Conservation (phyloP, 2,329 filamentous ascomycete genomes). For the Fusarium bulbicola region DNA sequence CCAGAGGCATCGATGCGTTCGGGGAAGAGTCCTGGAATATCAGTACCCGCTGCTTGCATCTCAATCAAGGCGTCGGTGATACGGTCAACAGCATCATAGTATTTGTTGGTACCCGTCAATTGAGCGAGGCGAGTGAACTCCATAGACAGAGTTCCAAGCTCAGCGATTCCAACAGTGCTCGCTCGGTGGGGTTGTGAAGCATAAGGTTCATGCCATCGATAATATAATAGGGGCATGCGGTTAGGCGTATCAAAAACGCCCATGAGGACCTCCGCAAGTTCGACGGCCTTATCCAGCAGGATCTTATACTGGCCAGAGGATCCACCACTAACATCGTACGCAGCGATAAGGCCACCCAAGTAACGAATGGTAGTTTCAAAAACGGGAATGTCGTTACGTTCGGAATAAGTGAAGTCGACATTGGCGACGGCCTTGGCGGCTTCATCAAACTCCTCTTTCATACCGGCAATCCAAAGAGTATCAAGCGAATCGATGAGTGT, state of each 20-base stretch:
- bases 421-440: slow-evolving; percentile 73
- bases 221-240: slow-evolving; percentile 86
- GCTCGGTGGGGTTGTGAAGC: slow-evolving; percentile 72
- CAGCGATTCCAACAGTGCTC: slow-evolving; percentile 67
- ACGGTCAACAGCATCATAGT: slow-evolving; percentile 89
- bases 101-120: slow-evolving; percentile 80
- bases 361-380: slow-evolving; percentile 95
- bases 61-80: slow-evolving; percentile 83
- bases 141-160: slow-evolving; percentile 81
- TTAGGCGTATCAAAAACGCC: slow-evolving; percentile 92
- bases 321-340: slow-evolving; percentile 84
- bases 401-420: slow-evolving; percentile 84
- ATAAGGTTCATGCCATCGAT: slow-evolving; percentile 76
- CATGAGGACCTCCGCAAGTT: slow-evolving; percentile 83
- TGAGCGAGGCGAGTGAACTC: slow-evolving; percentile 92
- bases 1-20: slow-evolving; percentile 80
- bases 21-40: slow-evolving; percentile 83
- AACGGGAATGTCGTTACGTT: slow-evolving; percentile 77
- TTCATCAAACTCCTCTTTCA: slow-evolving; percentile 81
- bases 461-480: slow-evolving; percentile 86
- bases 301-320: slow-evolving; percentile 65
- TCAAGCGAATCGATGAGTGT: slow-evolving; percentile 86
- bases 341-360: slow-evolving; percentile 83
- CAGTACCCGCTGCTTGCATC: slow-evolving; percentile 74
- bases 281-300: slow-evolving; percentile 79